Conservation (phyloP, 2,329 filamentous ascomycete species). For the Decorospora gaudefroyi region DNA sequence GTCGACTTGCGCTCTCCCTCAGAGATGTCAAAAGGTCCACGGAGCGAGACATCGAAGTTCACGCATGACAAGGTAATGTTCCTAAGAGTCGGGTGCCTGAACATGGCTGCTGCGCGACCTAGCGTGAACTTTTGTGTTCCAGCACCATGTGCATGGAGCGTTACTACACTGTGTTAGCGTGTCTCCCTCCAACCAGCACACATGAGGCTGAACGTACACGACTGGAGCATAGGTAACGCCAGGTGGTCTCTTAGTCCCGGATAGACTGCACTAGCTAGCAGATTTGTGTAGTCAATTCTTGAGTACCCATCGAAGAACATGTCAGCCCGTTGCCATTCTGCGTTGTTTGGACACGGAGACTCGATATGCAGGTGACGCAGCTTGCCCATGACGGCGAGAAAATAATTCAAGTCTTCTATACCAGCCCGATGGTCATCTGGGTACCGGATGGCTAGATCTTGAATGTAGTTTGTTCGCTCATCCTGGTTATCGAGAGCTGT, state of each 20-base stretch:
- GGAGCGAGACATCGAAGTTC: slow-evolving; percentile 33
- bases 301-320: slow-evolving; percentile 36
- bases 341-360: slow-evolving; percentile 45
- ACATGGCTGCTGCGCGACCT: slow-evolving; percentile 34
- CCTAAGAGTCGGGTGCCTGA: slow-evolving; percentile 41
- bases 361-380: slow-evolving; percentile 41
- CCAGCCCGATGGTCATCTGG: slow-evolving; percentile 27
- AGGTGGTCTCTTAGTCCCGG: slow-evolving; percentile 18
- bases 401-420: slow-evolving; percentile 38
- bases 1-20: slow-evolving; percentile 31
- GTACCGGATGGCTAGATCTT: slow-evolving; percentile 41
- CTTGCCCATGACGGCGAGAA: slow-evolving; percentile 33
- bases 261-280: slow-evolving; percentile 34
- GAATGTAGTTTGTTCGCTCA: slow-evolving; percentile 30
- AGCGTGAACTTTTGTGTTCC: slow-evolving; percentile 36
- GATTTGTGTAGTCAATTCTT: slow-evolving; percentile 39
- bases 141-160: slow-evolving; percentile 40
- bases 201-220: slow-evolving; percentile 26
- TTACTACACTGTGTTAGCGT: slow-evolving; percentile 31
- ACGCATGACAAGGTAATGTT: slow-evolving; percentile 42
- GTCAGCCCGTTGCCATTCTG: slow-evolving; percentile 29
- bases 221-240: slow-evolving; percentile 37
- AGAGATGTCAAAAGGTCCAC: slow-evolving; percentile 15
- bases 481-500: slow-evolving; percentile 31
- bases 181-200: not conserved